Percentiles rank a stretch among this genome's conserved stretches.
Conservation (phyloP, 2,329 filamentous ascomycete genomes). For the Madurella mycetomatis region DNA sequence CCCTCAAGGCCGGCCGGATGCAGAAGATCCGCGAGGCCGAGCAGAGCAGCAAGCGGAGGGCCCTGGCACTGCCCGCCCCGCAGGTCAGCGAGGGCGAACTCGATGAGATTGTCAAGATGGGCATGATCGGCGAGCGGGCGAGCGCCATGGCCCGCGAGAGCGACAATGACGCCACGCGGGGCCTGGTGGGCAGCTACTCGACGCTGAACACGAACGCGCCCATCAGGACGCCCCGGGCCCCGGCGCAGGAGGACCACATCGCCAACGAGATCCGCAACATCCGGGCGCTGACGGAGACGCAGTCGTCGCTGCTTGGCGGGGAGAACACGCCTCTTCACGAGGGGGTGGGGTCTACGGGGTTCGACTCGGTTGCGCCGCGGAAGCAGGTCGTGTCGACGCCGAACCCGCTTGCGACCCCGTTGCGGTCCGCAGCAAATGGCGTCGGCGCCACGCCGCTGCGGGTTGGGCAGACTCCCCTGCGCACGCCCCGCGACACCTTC, state of each 20-base stretch:
- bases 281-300: slow-evolving; percentile 82
- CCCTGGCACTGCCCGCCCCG: slow-evolving; percentile 77
- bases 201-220: slow-evolving; percentile 76
- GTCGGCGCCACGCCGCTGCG: slow-evolving; percentile 64
- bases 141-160: slow-evolving; percentile 68
- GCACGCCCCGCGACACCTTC: slow-evolving; percentile 84
- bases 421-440: slow-evolving; percentile 60
- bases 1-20: slow-evolving; percentile 87
- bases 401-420: slow-evolving; percentile 89
- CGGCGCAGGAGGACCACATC: slow-evolving; percentile 89
- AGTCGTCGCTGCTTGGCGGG: slow-evolving; percentile 87
- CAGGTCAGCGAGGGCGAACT: slow-evolving; percentile 91
- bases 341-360: slow-evolving; percentile 76
- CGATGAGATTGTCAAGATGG: slow-evolving; percentile 99
- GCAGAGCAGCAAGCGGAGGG: slow-evolving; percentile 86
- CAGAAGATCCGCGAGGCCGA: slow-evolving; percentile 94
- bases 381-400: slow-evolving; percentile 83
- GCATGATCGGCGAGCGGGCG: slow-evolving; percentile 84
- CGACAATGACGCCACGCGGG: slow-evolving; percentile 80
- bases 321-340: slow-evolving; percentile 89
- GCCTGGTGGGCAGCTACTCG: slow-evolving; percentile 82
- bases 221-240: slow-evolving; percentile 85
- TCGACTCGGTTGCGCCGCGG: slow-evolving; percentile 77
- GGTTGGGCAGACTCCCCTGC: slow-evolving; percentile 75
- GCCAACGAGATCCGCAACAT: slow-evolving; percentile 97